Conservation (phyloP, 805 yeast species). For the Starmerella kuoi region DNA sequence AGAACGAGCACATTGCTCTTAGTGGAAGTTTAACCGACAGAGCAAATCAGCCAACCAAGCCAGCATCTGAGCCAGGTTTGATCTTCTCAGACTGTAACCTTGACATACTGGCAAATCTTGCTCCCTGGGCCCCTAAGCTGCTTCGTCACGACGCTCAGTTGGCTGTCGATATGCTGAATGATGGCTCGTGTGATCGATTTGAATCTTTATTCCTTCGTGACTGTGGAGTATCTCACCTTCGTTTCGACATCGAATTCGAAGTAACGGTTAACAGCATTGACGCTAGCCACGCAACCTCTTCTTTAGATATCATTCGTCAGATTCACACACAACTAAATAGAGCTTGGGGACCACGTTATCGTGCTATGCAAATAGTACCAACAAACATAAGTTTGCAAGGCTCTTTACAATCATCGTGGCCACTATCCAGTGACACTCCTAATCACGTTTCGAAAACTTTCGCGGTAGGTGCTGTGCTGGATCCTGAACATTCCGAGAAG, state of each 20-base stretch:
- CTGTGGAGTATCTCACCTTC: conserved; percentile 37
- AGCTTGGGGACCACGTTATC: conserved; percentile 19
- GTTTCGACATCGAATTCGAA: conserved; percentile 51
- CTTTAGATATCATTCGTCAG: not conserved
- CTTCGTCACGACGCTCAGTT: conserved; percentile 55
- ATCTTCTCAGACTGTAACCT: conserved; percentile 35
- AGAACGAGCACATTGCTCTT: conserved; percentile 23
- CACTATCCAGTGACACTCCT: conserved; percentile 20
- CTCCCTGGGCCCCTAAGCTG: conserved; percentile 48
- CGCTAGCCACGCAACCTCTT: not conserved
- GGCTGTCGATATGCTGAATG: conserved; percentile 58
- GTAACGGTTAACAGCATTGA: conserved; percentile 24
- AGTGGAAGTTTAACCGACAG: conserved; percentile 2
- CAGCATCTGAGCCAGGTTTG: conserved; percentile 9
- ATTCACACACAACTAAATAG: conserved; percentile 6
- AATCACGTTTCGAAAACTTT: conserved; percentile 2
- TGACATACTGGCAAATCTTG: conserved; percentile 72
- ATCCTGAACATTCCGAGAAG: conserved; percentile 65
- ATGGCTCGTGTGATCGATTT: conserved; percentile 73
- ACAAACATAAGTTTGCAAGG: not conserved
- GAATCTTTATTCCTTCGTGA: conserved; percentile 60
- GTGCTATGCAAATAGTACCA: conserved; percentile 10
- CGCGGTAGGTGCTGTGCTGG: conserved; percentile 51
- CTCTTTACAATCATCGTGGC: conserved; percentile 17
- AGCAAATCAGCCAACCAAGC: not conserved